Conservation (phyloP, 2,329 filamentous ascomycete species). For the Periglandula ipomoeae region DNA sequence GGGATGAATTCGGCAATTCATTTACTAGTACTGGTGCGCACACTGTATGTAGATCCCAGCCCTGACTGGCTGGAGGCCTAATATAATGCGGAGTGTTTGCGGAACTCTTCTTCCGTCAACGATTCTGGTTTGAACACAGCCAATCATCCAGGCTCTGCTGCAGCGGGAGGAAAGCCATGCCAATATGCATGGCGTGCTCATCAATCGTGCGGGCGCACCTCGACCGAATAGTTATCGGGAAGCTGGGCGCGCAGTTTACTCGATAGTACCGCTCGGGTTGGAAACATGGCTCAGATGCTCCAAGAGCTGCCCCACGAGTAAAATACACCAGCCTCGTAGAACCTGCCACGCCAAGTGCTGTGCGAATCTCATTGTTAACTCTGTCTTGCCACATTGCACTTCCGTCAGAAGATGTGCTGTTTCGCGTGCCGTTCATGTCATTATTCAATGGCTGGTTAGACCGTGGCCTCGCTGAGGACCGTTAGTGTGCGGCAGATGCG, state of each 20-base stretch:
- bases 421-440: background rate
- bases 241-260: constrained; percentile 18
- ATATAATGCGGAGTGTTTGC: constrained; percentile 16
- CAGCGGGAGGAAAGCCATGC: constrained; percentile 21
- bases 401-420: background rate
- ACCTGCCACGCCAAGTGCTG: constrained; percentile 25
- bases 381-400: constrained; percentile 15
- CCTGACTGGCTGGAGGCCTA: too few relatives aligned
- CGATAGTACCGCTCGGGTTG: constrained; percentile 20
- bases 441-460: constrained; percentile 13
- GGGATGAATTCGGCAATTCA: too few relatives aligned
- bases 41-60: too few relatives aligned
- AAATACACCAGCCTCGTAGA: constrained; percentile 26
- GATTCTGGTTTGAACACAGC: constrained; percentile 18
- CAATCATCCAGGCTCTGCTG: constrained; percentile 16
- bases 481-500: constrained; percentile 9
- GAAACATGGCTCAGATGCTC: constrained; percentile 25
- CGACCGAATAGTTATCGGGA: constrained; percentile 19
- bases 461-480: constrained; percentile 12
- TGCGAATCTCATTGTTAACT: constrained; percentile 23
- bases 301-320: constrained; percentile 19
- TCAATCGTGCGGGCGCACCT: constrained; percentile 18
- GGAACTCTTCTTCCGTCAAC: constrained; percentile 15
- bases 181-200: constrained; percentile 22
- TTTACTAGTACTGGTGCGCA: too few relatives aligned